Percentiles rank a stretch among this genome's conserved stretches.
Conservation (phyloP, 176 grass and related monocot genomes). For the Sorghum bicolor region DNA sequence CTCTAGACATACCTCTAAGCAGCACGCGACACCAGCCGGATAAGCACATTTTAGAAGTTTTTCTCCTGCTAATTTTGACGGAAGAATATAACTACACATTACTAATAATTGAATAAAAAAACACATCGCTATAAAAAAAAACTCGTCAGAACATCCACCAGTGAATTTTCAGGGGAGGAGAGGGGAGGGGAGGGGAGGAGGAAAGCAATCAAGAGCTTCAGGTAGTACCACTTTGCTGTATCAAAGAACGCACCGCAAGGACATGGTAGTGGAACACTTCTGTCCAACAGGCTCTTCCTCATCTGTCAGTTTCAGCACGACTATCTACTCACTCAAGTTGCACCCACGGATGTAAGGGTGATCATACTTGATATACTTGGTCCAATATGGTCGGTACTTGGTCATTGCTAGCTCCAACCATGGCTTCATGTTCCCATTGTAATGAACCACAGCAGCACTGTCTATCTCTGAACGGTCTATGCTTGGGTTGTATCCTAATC, state of each 20-base stretch:
- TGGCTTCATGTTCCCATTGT: conserved; percentile 99
- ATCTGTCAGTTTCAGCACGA: neutral
- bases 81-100: conserved; percentile 26
- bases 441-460: conserved; percentile 84
- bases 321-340: conserved; percentile 79
- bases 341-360: conserved; percentile 84
- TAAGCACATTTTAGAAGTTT: neutral
- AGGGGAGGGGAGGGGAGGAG: neutral
- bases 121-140: conserved; percentile 22
- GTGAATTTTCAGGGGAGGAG: neutral
- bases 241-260: neutral
- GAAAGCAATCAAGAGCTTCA: conserved; percentile 5
- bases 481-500: conserved; percentile 95
- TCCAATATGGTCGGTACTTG: conserved; percentile 91
- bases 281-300: neutral
- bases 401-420: conserved; percentile 99
- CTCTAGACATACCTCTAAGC: neutral
- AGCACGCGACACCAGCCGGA: conserved; percentile 5
- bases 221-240: conserved; percentile 2
- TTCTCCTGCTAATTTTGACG: neutral
- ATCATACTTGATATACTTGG: conserved; percentile 94
- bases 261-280: neutral
- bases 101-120: conserved; percentile 33
- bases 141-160: neutral
- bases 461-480: conserved; percentile 92